Conservation (phyloP, 1,139 yeast genomes). For the Lodderomyces margitis region DNA sequence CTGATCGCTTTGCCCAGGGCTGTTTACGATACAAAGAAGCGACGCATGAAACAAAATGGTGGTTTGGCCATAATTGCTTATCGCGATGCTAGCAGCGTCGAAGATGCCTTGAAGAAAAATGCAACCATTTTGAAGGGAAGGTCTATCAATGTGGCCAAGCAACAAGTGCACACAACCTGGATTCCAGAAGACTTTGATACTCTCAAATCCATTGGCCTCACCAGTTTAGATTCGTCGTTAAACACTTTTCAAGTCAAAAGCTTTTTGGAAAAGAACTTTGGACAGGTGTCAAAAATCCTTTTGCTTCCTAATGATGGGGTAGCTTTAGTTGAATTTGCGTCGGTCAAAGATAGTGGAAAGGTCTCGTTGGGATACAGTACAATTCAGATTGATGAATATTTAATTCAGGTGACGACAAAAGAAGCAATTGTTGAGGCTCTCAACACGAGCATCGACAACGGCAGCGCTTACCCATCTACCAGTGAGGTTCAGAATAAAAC, state of each 20-base stretch:
- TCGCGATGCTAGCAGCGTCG: slow-evolving; percentile 34
- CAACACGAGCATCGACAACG: not conserved
- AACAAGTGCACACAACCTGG: slow-evolving; percentile 19
- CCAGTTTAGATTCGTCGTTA: slow-evolving; percentile 47
- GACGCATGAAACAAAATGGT: slow-evolving; percentile 34
- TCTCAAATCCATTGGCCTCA: slow-evolving; percentile 39
- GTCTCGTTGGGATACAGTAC: slow-evolving; percentile 39
- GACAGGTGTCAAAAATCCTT: slow-evolving; percentile 39
- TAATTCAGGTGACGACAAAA: slow-evolving; percentile 8
- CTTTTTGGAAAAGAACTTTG: slow-evolving; percentile 31
- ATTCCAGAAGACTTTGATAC: slow-evolving; percentile 24
- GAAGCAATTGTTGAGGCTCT: slow-evolving; percentile 2
- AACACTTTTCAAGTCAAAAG: slow-evolving; percentile 39
- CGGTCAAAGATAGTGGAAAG: slow-evolving; percentile 52
- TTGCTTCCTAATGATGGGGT: slow-evolving; percentile 48
- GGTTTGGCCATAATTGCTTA: slow-evolving; percentile 62
- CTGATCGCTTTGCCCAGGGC: slow-evolving; percentile 49
- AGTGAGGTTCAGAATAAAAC: not conserved
- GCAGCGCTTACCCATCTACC: not conserved
- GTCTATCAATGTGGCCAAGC: slow-evolving; percentile 37
- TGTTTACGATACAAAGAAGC: slow-evolving; percentile 20
- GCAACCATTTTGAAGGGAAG: slow-evolving; percentile 39
- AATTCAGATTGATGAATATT: slow-evolving; percentile 10
- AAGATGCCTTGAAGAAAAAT: slow-evolving; percentile 39
- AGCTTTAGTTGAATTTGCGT: slow-evolving; percentile 54